Base-by-base conservation (phyloP, 108 stramenopile species). In the Pelagomonas calceolata region DNA sequence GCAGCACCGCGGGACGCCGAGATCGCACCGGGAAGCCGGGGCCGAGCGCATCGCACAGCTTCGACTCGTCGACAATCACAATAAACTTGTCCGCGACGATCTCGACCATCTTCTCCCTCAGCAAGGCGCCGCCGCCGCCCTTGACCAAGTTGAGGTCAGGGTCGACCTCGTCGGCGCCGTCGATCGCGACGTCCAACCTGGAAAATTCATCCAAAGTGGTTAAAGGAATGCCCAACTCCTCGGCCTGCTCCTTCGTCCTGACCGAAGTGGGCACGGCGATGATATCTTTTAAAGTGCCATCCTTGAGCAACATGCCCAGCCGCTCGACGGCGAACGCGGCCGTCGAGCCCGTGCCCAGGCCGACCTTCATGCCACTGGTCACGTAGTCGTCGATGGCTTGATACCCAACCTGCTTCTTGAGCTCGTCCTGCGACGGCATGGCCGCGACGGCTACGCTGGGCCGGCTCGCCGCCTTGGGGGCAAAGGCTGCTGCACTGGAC, bases 341-440 rank as follows among this genome's bases (percentile, higher is more conserved):
- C 34, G 98, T 99, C 68, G 94, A 95, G 43, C 98, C 98, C 63
- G 95, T 95, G 75, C 98, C 98, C 45, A 99, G 85, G n/a, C 98
- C 98, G 69, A 99, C 94, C 30, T 95, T 93, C 98, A 97, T 97
- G 31, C 97, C 98, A 70, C 80, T 82, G 65, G 83, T 84, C 76
- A 93, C 90, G 79, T 93, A 91, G 77, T 93, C 92, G 69, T 93
- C 92, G 68, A 93, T 89, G 64, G 90, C 83, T 70, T 93, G 90
- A 87, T 93, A 93, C 15, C 92, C 92, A 34, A 90, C 90, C 78
- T 77, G 78, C 76, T 93, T 89, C 76, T 93, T 93, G 36, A 93
- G 85, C 79, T 93, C 92, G 64, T 91, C 90, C 81, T 92, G 92
- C 67, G 65, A 70, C 46, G 78, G 46, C 75, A 76, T 76, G 16